Base-by-base conservation (phyloP, 1,284 basidiomycete species). In the Cutaneotrichosporon sp. region DNA sequence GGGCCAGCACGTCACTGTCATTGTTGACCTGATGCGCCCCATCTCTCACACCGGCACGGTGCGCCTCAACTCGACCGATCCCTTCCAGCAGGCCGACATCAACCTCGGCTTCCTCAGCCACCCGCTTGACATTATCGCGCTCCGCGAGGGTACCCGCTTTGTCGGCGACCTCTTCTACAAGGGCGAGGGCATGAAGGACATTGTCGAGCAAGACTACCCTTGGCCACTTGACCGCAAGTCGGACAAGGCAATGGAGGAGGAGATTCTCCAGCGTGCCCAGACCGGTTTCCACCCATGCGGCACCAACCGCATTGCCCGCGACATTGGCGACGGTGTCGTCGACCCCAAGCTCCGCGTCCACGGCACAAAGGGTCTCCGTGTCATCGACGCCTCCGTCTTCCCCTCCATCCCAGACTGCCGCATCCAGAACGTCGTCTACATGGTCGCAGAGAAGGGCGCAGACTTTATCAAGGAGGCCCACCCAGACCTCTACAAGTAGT, bases 391-490 rank as follows among this genome's bases (percentile, higher is more conserved):
- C 36, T 76, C 73, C 7, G 70, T 79, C 61, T 67, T 77, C 47
- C 77, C 78, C 1, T 60, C 78, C 75, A 76, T 61, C 56, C 69
- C 51, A 64, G 26, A 61, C 82, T 12, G 80, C 81, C 53, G 53
- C 14, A 55, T 55, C 39, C 53, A 55, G 49, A 55, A 47, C 53
- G 48, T 50, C 37, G 53, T 55, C 3, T 89, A 85, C 66, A 86
- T 83, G 26, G 74, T 87, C 40, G 85, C 84, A 3, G 84, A 88
- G 72, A 81, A 81, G 67, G 84, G 81, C 0, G 78, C 83, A 4
- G 78, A 79, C 40, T 76, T 87, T 50, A 82, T 87, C 67, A 80
- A 80, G 65, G 44, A 43, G 8, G 53, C 38, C 34, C 53, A 55
- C 44, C 30, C 26, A 3, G 45, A 55, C 38, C 53, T 55, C 13